Evolutionary conservation across 2,329 filamentous ascomycete species (phyloP).

Genomic region (Curvularia spicifera): DNA sequence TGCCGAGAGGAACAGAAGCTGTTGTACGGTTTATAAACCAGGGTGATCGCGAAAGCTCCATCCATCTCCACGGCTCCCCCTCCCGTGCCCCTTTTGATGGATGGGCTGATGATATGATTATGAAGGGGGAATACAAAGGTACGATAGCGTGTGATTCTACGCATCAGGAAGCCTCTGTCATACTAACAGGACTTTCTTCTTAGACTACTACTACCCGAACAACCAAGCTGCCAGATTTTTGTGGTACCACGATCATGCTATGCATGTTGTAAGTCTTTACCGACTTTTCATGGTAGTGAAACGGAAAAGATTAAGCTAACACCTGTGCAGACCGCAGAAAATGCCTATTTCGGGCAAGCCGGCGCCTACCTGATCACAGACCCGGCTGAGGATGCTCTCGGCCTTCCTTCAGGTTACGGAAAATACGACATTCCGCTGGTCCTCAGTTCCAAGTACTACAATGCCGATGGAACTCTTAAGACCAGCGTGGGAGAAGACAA

Average conservation of each 20-base stretch:
- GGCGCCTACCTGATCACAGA: conserved; percentile 65
- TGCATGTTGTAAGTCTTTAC: conserved; percentile 31
- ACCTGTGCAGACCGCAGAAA: conserved; percentile 56
- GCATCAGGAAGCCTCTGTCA: no score
- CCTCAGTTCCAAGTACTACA: conserved; percentile 61
- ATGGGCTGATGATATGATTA: conserved; percentile 62
- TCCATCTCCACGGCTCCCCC: conserved; percentile 64
- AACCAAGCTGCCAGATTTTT: conserved; percentile 59
- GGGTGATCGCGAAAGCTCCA: conserved; percentile 54
- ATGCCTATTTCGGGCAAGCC: conserved; percentile 65
- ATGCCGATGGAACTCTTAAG: conserved; percentile 59
- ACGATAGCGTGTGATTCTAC: background rate
- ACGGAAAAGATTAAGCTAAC: background rate
- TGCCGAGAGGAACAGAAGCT: conserved; percentile 58
- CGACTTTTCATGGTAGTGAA: background rate
- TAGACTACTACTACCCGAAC: conserved; percentile 60
- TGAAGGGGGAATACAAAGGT: conserved; percentile 60
- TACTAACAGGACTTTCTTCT: background rate
- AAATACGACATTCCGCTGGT: conserved; percentile 63
- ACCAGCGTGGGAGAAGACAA: conserved; percentile 56
- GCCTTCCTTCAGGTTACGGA: conserved; percentile 56
- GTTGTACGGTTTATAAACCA: conserved; percentile 64
- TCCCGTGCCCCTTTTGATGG: conserved; percentile 58
- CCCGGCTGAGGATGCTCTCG: conserved; percentile 56
- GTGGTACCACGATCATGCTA: conserved; percentile 61